Base-by-base conservation (phyloP, 352 stramenopile genomes). In the Phytophthora colocasiae region DNA sequence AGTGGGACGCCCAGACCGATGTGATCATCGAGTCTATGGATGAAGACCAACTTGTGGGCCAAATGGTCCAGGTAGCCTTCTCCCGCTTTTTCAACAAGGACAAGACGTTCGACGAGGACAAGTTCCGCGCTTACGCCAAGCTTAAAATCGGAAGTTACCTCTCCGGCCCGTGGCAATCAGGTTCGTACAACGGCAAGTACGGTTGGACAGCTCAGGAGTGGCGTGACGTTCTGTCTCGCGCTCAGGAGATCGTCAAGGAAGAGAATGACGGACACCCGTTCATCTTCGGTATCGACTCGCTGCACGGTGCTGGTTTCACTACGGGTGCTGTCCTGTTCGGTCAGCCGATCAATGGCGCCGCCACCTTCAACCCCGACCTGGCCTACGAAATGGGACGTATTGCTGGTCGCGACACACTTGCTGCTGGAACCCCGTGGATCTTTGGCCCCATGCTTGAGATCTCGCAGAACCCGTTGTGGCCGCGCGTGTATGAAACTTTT, bases 401-500 rank as follows among this genome's bases (percentile, higher is more conserved):
- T 26, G 83, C 87, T 32, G 89, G 80, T 19, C 75, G 83, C 1
- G 93, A 98, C 67, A 97, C 90, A 0, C 66, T 85, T 19, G 88
- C 87, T 19, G 89, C 85, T 0, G 93, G 90, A 0, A 93, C 97
- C n/a, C 80, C 79, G 12, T 98, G 91, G 91, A 71, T 98, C 8
- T 98, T 97, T 69, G 80, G 75, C 29, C 93, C 93, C 6, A 87
- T 97, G 17, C 73, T 90, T 11, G 84, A 92, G 59, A 75, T 98
- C 48, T 81, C 83, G 2, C 85, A 91, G 57, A 90, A 97, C 53
- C 85, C 90, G 8, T 69, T 92, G 43, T 98, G 93, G 92, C 66
- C 83, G 11, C 76, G 93, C 1, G 87, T 95, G 12, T 97, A 91
- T 55, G 94, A 98, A 70, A 98, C 92, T 6, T 98, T 98, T 78